Evolutionary conservation across 169 alveolate genomes (phyloP), one percentile per base, ranked within the genome.

Genomic region (Eimeria tenella): DNA sequence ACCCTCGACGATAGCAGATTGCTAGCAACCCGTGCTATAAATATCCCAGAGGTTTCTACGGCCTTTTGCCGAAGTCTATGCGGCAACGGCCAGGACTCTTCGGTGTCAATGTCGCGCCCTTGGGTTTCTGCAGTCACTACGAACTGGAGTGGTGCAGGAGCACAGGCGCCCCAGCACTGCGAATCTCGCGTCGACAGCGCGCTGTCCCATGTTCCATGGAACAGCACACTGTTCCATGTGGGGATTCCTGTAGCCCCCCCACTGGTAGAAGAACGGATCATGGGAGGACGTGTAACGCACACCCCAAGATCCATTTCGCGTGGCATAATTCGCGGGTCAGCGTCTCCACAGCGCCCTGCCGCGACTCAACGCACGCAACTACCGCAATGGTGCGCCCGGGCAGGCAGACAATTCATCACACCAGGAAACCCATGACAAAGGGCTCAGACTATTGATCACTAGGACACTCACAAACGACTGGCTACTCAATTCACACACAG

Each of bases 11-110:
- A 31, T 31, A 31, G 42, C 0, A n/a, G n/a, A n/a, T n/a, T 31
- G 2, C 42, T 15, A 63, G 21, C 3, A 63, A 25, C 21, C 21
- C 21, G 7, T 17, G 42, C 25, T 9, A 10, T 31, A 31, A 55
- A 83, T 83, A 62, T 83, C 74, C 90, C 90, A 53, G 70, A 83
- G 90, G 90, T 83, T 83, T 83, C 90, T 83, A 83, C 90, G 90
- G 56, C 75, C 90, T 50, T 31, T 42, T 83, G 90, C 90, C 90
- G 21, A 60, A 17, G 0, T 53, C 31, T 0, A 4, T 0, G 58
- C 90, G 75, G 90, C 90, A 83, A 42, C 19, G 49, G 75, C 90
- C 90, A 83, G 90, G 90, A 83, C 77, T 2, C 90, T 83, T 68
- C n/a, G 90, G 79, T 31, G 60, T 58, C 31, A 21, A 5, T 83